These are phyloP conservation scores for Phaseolus coccineus DNA, from an alignment of 331 rosid species.

Conservation along the genomic window DNA sequence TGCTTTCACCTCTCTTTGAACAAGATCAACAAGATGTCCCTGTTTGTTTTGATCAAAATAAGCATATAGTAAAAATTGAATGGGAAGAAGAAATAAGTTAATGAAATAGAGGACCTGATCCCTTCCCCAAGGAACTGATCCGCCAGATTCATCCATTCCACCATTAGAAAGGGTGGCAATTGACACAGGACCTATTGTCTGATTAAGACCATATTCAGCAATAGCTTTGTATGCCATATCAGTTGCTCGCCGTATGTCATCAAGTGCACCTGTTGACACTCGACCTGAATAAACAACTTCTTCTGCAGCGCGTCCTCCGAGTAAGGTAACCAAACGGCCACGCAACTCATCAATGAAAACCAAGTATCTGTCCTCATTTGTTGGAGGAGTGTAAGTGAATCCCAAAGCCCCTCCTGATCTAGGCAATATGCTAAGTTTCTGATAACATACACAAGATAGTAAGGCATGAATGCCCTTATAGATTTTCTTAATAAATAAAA, in stretches of 20 bases:
- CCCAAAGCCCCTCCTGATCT: conserved; percentile 99
- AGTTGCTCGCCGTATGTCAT: conserved; percentile 96
- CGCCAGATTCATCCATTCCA: conserved; percentile 93
- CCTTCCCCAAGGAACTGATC: conserved; percentile 82
- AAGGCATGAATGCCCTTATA: conserved; percentile 22
- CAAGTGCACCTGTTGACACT: conserved; percentile 97
- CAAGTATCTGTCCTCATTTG: conserved; percentile 93
- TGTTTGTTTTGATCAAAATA: conserved; percentile 55
- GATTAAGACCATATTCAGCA: conserved; percentile 97
- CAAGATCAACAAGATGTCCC: conserved; percentile 97
- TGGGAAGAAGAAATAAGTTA: conserved; percentile 19
- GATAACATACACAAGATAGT: conserved; percentile 47
- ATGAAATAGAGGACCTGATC: conserved; percentile 79
- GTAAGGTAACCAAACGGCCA: conserved; percentile 95
- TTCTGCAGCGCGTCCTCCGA: conserved; percentile 99
- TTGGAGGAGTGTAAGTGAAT: conserved; percentile 92
- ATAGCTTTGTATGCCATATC: conserved; percentile 99
- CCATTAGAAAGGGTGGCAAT: conserved; percentile 83
- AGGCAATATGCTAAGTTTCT: conserved; percentile 98
- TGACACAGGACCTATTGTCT: conserved; percentile 91
- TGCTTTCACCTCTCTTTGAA: conserved; percentile 87
- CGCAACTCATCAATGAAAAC: conserved; percentile 96
- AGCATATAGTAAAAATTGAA: conserved; percentile 45
- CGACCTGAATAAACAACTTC: conserved; percentile 95
- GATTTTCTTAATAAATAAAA: conserved; percentile 5